Base-by-base conservation (phyloP, 2,329 filamentous ascomycete genomes). In the Hypoxylon rubiginosum region DNA sequence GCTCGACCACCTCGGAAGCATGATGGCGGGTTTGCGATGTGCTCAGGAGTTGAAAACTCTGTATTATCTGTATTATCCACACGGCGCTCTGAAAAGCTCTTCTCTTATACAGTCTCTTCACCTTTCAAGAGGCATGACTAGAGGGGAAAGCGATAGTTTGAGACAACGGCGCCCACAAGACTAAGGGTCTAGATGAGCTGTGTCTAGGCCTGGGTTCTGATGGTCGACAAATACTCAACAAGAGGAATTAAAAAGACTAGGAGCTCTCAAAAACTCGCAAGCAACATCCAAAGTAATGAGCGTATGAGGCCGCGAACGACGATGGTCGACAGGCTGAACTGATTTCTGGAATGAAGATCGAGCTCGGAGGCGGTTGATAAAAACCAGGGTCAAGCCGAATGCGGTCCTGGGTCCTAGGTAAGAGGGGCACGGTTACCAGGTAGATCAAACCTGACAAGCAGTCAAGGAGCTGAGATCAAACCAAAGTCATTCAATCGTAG, bases 1-100 rank as follows among this genome's bases (percentile, higher is more conserved):
- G 51, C 75, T 76, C 58, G 71, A 62, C 65, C 77, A 73, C 62
- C 71, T 78, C 24, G 70, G 67, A 55, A 78, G 65, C 82, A 83
- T 83, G 57, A 57, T 68, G 53, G 41, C 34, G 46, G 32, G 9
- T 65, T 48, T 17, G 13, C 1, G 46, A 53, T 46, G 11, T 24
- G 46, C 30, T 34, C 21, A 28, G 34, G 34, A 10, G 15, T 54
- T 19, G 11, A n/a, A 49, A 58, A 21, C 15, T 63, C 58, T 62
- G 45, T 60, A 55, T 39, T n/a, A 62, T 62, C 53, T 59, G 41
- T 59, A 52, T 36, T 11, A 62, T 64, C 54, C 55, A 50, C 56
- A 21, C 21, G 56, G 60, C 53, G 50, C 60, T 64, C 57, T 66
- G 17, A 51, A 59, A 69, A 57, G 55, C 56, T 49, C 55, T 60